These are phyloP conservation scores for Stereocaulon alpinum DNA, from an alignment of 495 filamentous ascomycete genomes.

Conservation along the genomic window DNA sequence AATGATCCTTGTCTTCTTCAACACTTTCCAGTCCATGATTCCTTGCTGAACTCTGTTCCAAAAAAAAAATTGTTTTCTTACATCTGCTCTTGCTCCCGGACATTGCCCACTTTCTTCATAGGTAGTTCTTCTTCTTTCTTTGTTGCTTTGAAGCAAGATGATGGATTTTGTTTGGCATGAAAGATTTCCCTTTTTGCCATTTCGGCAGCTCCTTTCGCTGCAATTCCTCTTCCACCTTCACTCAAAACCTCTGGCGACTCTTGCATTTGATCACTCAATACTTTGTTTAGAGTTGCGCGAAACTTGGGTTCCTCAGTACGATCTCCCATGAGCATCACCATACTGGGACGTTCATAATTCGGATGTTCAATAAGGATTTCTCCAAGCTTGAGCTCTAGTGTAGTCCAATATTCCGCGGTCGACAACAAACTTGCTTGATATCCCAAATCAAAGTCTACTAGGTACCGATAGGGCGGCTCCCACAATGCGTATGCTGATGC, in stretches of 20 bases:
- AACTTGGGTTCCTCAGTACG: not conserved
- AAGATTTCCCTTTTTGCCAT: conserved; percentile 7
- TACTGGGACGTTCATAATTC: conserved; percentile 8
- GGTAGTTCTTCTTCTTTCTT: no score
- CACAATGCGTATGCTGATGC: conserved; percentile 1
- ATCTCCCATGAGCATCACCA: conserved; percentile 17
- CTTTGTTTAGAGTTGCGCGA: not conserved
- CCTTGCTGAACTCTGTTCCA: no score
- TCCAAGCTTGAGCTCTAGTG: conserved; percentile 1
- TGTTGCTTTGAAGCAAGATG: no score
- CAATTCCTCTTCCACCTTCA: not conserved
- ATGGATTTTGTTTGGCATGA: no score
- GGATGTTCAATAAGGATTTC: conserved; percentile 8
- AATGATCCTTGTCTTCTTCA: no score
- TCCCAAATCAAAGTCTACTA: conserved; percentile 3
- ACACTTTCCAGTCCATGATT: no score
- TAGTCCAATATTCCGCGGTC: conserved; percentile 13
- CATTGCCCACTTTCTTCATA: no score
- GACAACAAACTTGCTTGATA: not conserved
- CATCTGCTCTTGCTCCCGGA: no score
- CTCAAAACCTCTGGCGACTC: conserved; percentile 4
- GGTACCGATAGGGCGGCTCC: conserved; percentile 8
- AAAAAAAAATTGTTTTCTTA: no score
- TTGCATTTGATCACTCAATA: conserved; percentile 2
- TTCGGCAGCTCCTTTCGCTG: conserved; percentile 16